These are phyloP conservation scores for Albugo laibachii DNA, from an alignment of 352 stramenopile genomes.

Conservation along the genomic window DNA sequence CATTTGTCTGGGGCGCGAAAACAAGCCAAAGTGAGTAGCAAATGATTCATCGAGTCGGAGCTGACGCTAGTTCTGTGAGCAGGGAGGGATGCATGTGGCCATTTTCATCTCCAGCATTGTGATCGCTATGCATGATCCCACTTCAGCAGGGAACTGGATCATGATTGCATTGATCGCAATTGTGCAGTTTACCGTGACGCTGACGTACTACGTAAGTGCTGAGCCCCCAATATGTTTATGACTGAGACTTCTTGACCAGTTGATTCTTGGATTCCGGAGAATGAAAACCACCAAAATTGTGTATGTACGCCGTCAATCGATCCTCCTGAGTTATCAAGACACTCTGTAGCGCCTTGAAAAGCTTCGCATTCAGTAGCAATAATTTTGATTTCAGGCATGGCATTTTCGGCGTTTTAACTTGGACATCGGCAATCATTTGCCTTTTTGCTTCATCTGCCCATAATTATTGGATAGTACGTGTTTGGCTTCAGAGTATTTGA, in stretches of 20 bases:
- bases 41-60: not conserved
- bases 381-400: slow-evolving; percentile 18
- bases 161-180: slow-evolving; percentile 10
- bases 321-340: slow-evolving; percentile 3
- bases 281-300: slow-evolving; percentile 7
- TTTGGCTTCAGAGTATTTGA: not conserved
- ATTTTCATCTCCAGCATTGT: slow-evolving; percentile 17
- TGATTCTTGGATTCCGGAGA: slow-evolving; percentile 8
- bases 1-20: slow-evolving; percentile 19
- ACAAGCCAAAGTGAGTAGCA: slow-evolving; percentile 14
- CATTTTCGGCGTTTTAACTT: slow-evolving; percentile 11
- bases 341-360: slow-evolving; percentile 4
- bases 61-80: not conserved
- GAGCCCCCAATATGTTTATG: not conserved
- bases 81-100: slow-evolving; percentile 16
- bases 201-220: slow-evolving; percentile 15
- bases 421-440: slow-evolving; percentile 13
- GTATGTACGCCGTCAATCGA: slow-evolving; percentile 4
- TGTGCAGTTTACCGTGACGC: slow-evolving; percentile 14
- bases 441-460: slow-evolving; percentile 14
- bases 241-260: slow-evolving; percentile 1
- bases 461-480: slow-evolving; percentile 19
- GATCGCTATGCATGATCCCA: slow-evolving; percentile 13
- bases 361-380: slow-evolving; percentile 14
- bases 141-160: slow-evolving; percentile 18